Base-by-base conservation (phyloP, 2,329 filamentous ascomycete species). In the Stachybotrys chlorohalonatus region DNA sequence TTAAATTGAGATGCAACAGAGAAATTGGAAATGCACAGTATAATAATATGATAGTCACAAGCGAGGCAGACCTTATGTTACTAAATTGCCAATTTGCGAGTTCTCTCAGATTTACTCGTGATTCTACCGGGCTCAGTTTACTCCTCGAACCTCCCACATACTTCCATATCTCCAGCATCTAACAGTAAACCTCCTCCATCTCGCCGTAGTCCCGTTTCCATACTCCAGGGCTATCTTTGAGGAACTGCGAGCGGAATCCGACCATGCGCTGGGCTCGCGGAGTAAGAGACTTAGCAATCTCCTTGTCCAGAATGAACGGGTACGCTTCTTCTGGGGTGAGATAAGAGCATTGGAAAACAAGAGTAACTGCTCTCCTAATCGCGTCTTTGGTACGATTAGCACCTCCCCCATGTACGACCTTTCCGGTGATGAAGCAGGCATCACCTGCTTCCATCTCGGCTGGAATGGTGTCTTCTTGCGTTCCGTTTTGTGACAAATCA, bases 401-500 rank as follows among this genome's bases (percentile, higher is more conserved):
- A n/a, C 66, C 66, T 8, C 62, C 63, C 7, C 66, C 65, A 52
- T 69, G 66, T 16, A 68, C 62, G 6, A 68, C 63, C 61, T 68
- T 69, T 36, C 67, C 65, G 31, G 55, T 60, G 46, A 69, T 64
- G 54, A 68, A 63, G 45, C 60, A 61, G 9, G 62, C 62, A 53
- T 68, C 66, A 11, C 67, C 67, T 0, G 56, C 53, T 13, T 65
- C 54, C 63, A 67, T 67, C 54, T 66, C 66, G 9, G 62, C 64
- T 30, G 56, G 56, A 11, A 63, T 53, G 2, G 56, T 60, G 32
- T 60, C 52, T 8, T 61, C 64, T 5, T 53, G 59, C 2, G 50
- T 53, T 15, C 55, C 57, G 30, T 52, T n/a, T 17, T 55, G 51
- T 1, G 39, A 11, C 36, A 66, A 59, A 47, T 64, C 57, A 15